A percentile compares a stretch with the other conserved stretches of the same genome.
phyloP scores from a whole-genome alignment of 148 eudicot species.

The Arctostaphylos glauca region DNA sequence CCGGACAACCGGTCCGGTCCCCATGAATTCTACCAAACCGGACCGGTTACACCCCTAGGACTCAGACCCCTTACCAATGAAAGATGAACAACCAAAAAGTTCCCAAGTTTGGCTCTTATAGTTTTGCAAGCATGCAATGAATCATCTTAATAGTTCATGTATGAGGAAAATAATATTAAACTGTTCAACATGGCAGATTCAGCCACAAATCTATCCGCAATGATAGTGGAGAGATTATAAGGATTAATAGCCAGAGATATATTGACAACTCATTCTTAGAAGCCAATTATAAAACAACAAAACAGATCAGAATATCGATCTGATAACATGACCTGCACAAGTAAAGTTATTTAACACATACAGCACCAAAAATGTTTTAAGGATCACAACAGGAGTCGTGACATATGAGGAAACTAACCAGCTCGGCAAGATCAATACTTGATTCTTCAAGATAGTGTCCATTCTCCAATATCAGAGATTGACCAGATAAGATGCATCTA shows the following conservation, averaged over 20 bases:
- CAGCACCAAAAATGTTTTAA: background rate
- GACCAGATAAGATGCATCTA: conserved; percentile 57
- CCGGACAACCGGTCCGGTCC: too few species aligned
- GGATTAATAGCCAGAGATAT: too few species aligned
- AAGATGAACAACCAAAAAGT: background rate
- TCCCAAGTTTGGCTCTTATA: background rate
- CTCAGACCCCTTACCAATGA: background rate
- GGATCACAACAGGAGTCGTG: background rate
- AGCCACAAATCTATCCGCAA: background rate
- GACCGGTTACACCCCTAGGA: too few species aligned
- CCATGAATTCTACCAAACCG: too few species aligned
- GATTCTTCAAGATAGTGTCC: conserved; percentile 52
- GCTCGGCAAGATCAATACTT: conserved; percentile 41
- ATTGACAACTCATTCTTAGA: background rate
- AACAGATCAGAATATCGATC: background rate
- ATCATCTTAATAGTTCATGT: background rate
- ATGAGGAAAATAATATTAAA: background rate
- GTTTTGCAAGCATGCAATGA: conserved; percentile 1
- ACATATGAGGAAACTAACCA: conserved; percentile 45
- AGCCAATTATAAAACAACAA: background rate
- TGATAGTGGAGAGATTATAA: background rate
- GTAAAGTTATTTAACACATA: background rate
- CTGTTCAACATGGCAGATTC: background rate
- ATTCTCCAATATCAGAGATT: conserved; percentile 65
- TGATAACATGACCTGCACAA: background rate